Base-by-base conservation (phyloP, 2,329 filamentous ascomycete species). In the Phialocephala sp. region DNA sequence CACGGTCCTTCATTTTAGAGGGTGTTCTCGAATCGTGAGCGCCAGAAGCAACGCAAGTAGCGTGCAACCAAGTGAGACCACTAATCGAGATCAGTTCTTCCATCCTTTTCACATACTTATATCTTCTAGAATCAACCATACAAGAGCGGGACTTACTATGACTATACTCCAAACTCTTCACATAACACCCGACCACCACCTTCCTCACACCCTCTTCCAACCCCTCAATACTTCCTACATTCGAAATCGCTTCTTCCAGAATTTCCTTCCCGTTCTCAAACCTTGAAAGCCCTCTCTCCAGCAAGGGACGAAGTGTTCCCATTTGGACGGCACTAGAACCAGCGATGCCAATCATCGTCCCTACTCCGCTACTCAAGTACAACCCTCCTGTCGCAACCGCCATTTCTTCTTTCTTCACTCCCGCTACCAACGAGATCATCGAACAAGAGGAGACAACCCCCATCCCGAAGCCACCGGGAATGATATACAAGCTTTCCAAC, bases 401-500 rank as follows among this genome's bases (percentile, higher is more conserved):
- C 20, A 83, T 79, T 41, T 85, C 80, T 4, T 75, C 71, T 6
- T 78, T 76, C 1, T 80, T 75, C 0, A 86, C 76, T 15, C 79
- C 78, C 3, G 82, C 78, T 0, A 82, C 81, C 65, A 87, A 77
- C 2, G 78, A 79, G 11, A 87, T 79, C 67, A 87, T 86, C 0
- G 80, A 76, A 0, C 83, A 78, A 0, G 80, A 80, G 1, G 77
- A 74, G 0, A 80, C 76, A 39, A 84, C 78, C 0, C 84, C 84
- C 0, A 80, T 80, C 0, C 83, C 84, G 60, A 87, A 79, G 0
- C 85, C 84, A 1, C 85, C 71, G 0, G 87, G 87, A 5, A 88
- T 77, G 27, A 90, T 87, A 65, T 88, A 87, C 0, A 90, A 72
- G 0, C 85, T 85, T 68, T 88, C 85, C 66, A 77, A 77, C 69